Evolutionary conservation across 2,329 filamentous ascomycete genomes (phyloP).

Genomic region (Volutella citrinella): DNA sequence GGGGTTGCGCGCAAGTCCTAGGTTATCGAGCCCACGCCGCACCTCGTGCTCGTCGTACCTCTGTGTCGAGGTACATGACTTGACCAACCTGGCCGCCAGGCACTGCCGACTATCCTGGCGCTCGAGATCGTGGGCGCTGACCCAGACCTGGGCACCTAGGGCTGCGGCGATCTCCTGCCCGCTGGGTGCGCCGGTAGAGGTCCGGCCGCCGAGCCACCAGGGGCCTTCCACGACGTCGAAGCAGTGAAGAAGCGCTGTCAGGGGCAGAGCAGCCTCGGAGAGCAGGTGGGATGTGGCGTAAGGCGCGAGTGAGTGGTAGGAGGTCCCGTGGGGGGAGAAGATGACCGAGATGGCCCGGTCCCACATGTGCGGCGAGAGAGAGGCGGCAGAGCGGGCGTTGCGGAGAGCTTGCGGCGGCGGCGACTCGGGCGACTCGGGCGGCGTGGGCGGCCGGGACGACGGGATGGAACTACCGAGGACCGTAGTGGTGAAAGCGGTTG

Average conservation of each 20-base stretch:
- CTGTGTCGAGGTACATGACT: too few relatives aligned
- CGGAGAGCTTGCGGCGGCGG: constrained; percentile 32
- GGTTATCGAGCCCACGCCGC: constrained; percentile 28
- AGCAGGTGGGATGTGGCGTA: constrained; percentile 58
- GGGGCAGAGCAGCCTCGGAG: constrained; percentile 53
- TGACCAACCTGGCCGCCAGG: constrained; percentile 47
- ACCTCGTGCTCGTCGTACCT: constrained; percentile 45
- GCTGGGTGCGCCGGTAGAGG: constrained; percentile 53
- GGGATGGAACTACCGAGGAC: constrained; percentile 4
- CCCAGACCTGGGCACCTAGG: constrained; percentile 55
- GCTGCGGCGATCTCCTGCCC: constrained; percentile 55
- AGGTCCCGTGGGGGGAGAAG: constrained; percentile 63
- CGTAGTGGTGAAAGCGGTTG: constrained; percentile 1
- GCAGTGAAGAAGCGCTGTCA: constrained; percentile 63
- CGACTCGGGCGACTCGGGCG: constrained; percentile 32
- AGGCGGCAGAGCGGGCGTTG: constrained; percentile 34
- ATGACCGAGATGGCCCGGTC: constrained; percentile 55
- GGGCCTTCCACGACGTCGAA: constrained; percentile 59
- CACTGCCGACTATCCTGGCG: constrained; percentile 49
- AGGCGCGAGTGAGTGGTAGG: constrained; percentile 48
- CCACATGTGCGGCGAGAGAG: constrained; percentile 31
- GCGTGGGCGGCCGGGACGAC: constrained; percentile 31
- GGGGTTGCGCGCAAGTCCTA: background rate
- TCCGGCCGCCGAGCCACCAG: constrained; percentile 60
- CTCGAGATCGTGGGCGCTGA: constrained; percentile 59